Conservation (phyloP, 1,139 yeast genomes). For the Suhomyces chickasaworum region DNA sequence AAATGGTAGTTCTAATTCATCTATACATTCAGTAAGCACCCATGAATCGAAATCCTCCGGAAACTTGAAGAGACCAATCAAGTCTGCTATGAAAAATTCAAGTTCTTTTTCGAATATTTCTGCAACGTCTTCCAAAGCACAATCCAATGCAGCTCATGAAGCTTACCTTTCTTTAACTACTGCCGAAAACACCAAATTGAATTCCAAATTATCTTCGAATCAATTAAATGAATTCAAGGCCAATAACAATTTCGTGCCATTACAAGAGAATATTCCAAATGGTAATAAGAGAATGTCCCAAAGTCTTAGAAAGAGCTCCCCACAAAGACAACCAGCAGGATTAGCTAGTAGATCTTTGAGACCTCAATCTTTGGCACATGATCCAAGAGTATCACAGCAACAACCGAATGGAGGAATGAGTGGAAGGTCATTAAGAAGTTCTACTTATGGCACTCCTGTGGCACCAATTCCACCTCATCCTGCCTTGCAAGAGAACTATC, state of each 20-base stretch:
- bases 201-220: slow-evolving; percentile 57
- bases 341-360: slow-evolving; percentile 33
- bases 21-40: slow-evolving; percentile 32
- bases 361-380: slow-evolving; percentile 31
- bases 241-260: slow-evolving; percentile 1
- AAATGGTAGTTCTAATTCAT: slow-evolving; percentile 31
- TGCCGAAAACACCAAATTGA: slow-evolving; percentile 74
- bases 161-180: slow-evolving; percentile 71
- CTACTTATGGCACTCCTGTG: slow-evolving; percentile 26
- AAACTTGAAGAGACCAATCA: slow-evolving; percentile 44
- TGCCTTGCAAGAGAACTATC: slow-evolving; percentile 40
- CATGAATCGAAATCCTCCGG: slow-evolving; percentile 25
- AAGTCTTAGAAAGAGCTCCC: slow-evolving; percentile 33
- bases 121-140: slow-evolving; percentile 14
- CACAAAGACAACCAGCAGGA: slow-evolving; percentile 15
- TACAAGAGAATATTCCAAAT: slow-evolving; percentile 10
- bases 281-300: slow-evolving; percentile 33
- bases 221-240: slow-evolving; percentile 28
- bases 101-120: slow-evolving; percentile 27
- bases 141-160: slow-evolving; percentile 50
- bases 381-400: slow-evolving; percentile 10
- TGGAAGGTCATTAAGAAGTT: slow-evolving; percentile 33
- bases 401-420: slow-evolving; percentile 28
- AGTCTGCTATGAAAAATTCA: slow-evolving; percentile 65
- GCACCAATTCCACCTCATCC: slow-evolving; percentile 50